A percentile compares a stretch with the other conserved stretches of the same genome.
Evolutionary conservation across 306 rosid genomes (phyloP).

Genomic region (Argentina anserina): DNA sequence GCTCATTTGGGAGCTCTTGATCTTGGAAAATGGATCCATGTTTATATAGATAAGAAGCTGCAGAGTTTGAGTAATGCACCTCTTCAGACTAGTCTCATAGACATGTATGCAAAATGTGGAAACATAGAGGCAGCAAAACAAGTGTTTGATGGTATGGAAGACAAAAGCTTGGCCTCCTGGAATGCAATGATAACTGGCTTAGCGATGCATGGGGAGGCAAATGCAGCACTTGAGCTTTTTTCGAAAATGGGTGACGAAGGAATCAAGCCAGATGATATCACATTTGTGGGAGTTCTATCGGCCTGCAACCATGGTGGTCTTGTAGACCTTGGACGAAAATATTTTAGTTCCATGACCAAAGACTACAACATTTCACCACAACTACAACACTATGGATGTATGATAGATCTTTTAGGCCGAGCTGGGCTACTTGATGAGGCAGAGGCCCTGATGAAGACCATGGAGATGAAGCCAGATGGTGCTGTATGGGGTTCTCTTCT

Average conservation of each 20-base stretch:
- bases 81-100: conserved; percentile 67
- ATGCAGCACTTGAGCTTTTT: conserved; percentile 52
- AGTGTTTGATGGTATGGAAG: conserved; percentile 51
- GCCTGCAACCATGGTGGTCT: conserved; percentile 78
- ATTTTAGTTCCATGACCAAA: conserved; percentile 51
- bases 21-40: conserved; percentile 90
- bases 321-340: conserved; percentile 53
- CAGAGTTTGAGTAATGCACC: conserved; percentile 35
- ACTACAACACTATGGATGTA: conserved; percentile 76
- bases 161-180: conserved; percentile 63
- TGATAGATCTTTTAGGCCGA: conserved; percentile 68
- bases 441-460: conserved; percentile 44
- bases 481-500: conserved; percentile 90
- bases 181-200: conserved; percentile 83
- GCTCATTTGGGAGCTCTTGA: conserved; percentile 83
- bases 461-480: conserved; percentile 82
- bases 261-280: conserved; percentile 61
- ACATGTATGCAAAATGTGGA: conserved; percentile 87
- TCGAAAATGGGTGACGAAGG: conserved; percentile 45
- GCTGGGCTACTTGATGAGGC: conserved; percentile 76
- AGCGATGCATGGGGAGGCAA: conserved; percentile 65
- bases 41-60: conserved; percentile 54
- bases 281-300: conserved; percentile 76
- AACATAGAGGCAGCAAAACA: conserved; percentile 57
- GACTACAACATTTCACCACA: conserved; percentile 53